Evolutionary conservation across 2,329 filamentous ascomycete species (phyloP).

Genomic region (Biscogniauxia marginata): DNA sequence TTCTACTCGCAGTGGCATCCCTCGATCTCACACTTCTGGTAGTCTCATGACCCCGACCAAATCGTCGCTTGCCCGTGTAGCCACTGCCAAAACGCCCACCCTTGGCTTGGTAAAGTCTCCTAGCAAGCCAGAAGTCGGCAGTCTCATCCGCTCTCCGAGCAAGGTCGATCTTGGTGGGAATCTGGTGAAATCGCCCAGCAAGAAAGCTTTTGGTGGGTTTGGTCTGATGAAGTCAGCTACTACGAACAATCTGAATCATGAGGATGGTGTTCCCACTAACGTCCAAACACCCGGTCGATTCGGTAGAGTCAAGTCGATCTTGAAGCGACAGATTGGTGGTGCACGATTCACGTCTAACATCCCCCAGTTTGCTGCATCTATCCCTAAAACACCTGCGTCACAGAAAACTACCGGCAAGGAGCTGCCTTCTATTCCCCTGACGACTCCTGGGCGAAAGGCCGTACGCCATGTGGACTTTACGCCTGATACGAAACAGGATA

Average conservation of each 20-base stretch:
- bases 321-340: conserved; percentile 43
- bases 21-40: conserved; percentile 48
- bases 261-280: conserved; percentile 33
- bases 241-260: conserved; percentile 42
- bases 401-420: conserved; percentile 46
- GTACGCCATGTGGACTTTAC: conserved; percentile 80
- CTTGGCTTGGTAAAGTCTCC: conserved; percentile 55
- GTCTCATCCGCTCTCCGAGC: conserved; percentile 43
- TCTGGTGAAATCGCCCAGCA: conserved; percentile 35
- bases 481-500: conserved; percentile 59
- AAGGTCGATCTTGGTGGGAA: conserved; percentile 40
- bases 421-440: conserved; percentile 52
- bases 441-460: conserved; percentile 66
- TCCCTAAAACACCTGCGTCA: conserved; percentile 48
- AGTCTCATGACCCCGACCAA: conserved; percentile 77
- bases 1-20: conserved; percentile 30
- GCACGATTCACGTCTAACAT: conserved; percentile 47
- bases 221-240: conserved; percentile 50
- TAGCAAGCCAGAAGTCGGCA: conserved; percentile 45
- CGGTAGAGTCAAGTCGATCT: conserved; percentile 58
- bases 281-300: conserved; percentile 50
- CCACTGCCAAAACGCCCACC: conserved; percentile 54
- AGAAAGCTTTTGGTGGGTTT: conserved; percentile 24
- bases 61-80: conserved; percentile 63
- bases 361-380: conserved; percentile 40